Percentiles rank a stretch among this genome's conserved stretches.
Conservation (phyloP, 176 grass and related monocot species). For the Stipa capillata region DNA sequence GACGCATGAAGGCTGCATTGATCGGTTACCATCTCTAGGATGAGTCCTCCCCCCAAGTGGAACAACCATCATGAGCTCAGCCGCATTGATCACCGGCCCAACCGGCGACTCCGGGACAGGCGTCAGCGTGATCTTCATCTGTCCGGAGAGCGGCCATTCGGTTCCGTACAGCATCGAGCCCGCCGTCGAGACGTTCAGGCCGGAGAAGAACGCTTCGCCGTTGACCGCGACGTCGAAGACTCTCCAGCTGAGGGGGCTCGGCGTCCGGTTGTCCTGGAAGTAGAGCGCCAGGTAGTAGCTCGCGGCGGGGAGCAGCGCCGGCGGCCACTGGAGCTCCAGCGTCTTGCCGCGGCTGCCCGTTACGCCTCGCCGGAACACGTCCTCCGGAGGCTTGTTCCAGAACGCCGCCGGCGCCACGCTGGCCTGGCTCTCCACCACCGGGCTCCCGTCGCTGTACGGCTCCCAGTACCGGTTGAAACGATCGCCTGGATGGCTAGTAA, state of each 20-base stretch:
- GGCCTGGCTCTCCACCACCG: constrained; percentile 41
- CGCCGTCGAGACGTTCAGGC: constrained; percentile 69
- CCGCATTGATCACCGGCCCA: constrained; percentile 89
- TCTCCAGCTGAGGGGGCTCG: constrained; percentile 60
- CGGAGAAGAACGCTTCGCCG: constrained; percentile 47
- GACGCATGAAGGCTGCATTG: not conserved
- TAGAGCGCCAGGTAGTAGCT: constrained; percentile 87
- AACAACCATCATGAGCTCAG: constrained; percentile 66
- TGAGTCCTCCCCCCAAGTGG: constrained; percentile 69
- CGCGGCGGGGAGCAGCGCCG: constrained; percentile 45
- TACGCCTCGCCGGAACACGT: constrained; percentile 45
- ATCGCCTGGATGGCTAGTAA: constrained; percentile 53
- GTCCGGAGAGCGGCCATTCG: constrained; percentile 54
- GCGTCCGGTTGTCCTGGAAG: constrained; percentile 73
- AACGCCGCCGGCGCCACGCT: constrained; percentile 42
- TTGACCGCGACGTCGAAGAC: constrained; percentile 74
- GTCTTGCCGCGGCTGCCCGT: constrained; percentile 35
- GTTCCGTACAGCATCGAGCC: constrained; percentile 51
- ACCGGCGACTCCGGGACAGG: constrained; percentile 47
- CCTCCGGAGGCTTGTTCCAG: constrained; percentile 76
- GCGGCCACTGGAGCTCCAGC: constrained; percentile 61
- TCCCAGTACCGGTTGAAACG: constrained; percentile 81
- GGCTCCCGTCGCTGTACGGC: constrained; percentile 39
- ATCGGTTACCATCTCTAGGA: constrained; percentile 73
- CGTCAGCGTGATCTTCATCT: constrained; percentile 54